Base-by-base conservation (phyloP, 1,284 basidiomycete species). In the Caloboletus firmus region DNA sequence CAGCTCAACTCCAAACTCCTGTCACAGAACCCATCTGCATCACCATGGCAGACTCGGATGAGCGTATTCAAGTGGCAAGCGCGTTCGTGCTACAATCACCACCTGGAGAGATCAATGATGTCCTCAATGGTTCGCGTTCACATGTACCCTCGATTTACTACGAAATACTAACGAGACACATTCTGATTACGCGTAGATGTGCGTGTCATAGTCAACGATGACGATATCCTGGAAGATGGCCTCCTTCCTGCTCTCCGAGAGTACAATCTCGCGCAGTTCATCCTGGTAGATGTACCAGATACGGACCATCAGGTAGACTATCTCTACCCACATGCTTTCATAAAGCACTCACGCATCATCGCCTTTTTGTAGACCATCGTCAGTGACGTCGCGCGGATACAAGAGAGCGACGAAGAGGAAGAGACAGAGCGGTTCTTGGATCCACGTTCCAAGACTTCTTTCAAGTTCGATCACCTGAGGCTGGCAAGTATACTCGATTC, bases 41-140 rank as follows among this genome's bases (percentile, higher is more conserved):
- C 6, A 18, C 34, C 45, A 87, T 87, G 84, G 80, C 83, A 58
- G 67, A 58, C 54, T 7, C 78, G 45, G 72, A 77, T 52, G 82
- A 87, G 64, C 82, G 85, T 28, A 83, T 91, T 46, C 76, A 83
- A 64, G 79, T 81, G 12, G 93, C 90, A 9, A 85, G 88, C 17
- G 77, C 77, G 48, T 93, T 97, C 64, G 78, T 98, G 32, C 79
- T 92, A 2, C 94, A 96, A 70, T 85, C 91, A 1, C 95, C 95
- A 13, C 95, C 95, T 0, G 95, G 95, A 50, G 91, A 98, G 75
- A 94, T 96, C 63, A 96, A 95, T 70, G 94, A 96, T 74, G 93
- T 96, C 26, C 80, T 96, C 55, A 93, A 92, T 66, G 93, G 91
- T 91, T 59, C 63, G 74, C 20, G 50, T 35, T 17, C 12, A 13